Conservation (phyloP, 257 asterid genomes). For the Datura wrightii region DNA sequence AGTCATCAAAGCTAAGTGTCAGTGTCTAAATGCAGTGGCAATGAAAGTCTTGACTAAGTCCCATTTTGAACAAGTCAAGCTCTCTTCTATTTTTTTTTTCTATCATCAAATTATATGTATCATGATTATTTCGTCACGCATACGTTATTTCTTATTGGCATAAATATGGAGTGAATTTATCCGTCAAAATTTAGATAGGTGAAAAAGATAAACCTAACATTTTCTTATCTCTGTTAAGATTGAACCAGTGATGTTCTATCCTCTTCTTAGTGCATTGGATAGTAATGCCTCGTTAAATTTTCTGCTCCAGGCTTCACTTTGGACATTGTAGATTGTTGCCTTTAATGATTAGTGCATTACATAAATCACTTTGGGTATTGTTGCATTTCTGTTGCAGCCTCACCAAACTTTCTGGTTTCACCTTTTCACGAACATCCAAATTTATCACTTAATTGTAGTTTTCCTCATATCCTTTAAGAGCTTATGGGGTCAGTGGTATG, state of each 20-base stretch:
- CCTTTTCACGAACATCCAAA: not conserved
- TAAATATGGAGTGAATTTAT: too few species aligned
- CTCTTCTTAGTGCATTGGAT: not conserved
- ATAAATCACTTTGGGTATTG: not conserved
- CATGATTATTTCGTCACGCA: too few species aligned
- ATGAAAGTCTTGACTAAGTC: not conserved
- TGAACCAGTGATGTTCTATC: not conserved
- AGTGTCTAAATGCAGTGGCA: not conserved
- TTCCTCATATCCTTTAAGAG: not conserved
- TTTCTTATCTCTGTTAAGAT: too few species aligned
- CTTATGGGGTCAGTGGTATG: not conserved
- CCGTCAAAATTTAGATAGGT: too few species aligned
- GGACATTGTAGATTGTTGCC: not conserved
- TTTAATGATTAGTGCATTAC: not conserved
- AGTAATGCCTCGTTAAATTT: not conserved
- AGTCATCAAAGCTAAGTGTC: not conserved
- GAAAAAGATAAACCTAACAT: too few species aligned
- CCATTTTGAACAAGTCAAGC: not conserved
- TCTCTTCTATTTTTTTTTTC: too few species aligned
- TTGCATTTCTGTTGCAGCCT: not conserved
- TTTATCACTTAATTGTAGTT: not conserved
- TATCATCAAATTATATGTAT: too few species aligned
- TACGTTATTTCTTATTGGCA: too few species aligned
- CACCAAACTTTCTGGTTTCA: not conserved
- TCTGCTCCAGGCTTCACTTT: not conserved